phyloP scores from a whole-genome alignment of 768 basidiomycete genomes.

The Russula compacta region DNA sequence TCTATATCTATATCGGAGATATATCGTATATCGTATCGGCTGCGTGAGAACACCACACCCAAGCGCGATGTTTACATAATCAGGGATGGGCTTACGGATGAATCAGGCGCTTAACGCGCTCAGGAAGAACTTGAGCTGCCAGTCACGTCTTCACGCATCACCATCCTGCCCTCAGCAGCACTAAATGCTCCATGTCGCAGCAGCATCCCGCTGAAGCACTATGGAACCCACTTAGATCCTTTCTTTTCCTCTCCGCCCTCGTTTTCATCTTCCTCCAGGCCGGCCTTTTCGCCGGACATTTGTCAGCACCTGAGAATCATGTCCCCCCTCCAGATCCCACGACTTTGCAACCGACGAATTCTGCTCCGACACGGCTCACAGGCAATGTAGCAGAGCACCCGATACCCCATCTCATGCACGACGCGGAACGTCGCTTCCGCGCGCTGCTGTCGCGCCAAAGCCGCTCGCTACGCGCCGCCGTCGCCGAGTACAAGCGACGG shows the following conservation, averaged over 20 bases:
- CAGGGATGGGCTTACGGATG: not conserved
- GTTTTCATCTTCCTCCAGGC: conserved; percentile 28
- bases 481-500: conserved; percentile 69
- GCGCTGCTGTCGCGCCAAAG: conserved; percentile 66
- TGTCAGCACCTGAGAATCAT: conserved; percentile 15
- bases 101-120: not conserved
- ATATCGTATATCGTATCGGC: too few species aligned
- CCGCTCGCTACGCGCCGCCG: conserved; percentile 67
- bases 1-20: too few species aligned
- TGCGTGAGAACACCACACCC: too few species aligned
- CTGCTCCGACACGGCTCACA: conserved; percentile 14
- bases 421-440: conserved; percentile 70
- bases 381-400: conserved; percentile 49
- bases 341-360: conserved; percentile 22
- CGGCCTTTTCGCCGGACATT: conserved; percentile 27
- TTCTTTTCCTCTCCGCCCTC: conserved; percentile 24
- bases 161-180: not conserved
- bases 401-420: conserved; percentile 73
- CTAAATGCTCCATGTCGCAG: conserved; percentile 17
- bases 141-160: not conserved
- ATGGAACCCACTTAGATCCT: conserved; percentile 11
- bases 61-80: too few species aligned
- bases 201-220: not conserved
- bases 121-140: not conserved
- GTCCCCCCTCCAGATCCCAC: conserved; percentile 24